Percentiles rank a stretch among this genome's conserved stretches.
phyloP scores from a whole-genome alignment of 345 rosid genomes.

The Syzygium jambos region DNA sequence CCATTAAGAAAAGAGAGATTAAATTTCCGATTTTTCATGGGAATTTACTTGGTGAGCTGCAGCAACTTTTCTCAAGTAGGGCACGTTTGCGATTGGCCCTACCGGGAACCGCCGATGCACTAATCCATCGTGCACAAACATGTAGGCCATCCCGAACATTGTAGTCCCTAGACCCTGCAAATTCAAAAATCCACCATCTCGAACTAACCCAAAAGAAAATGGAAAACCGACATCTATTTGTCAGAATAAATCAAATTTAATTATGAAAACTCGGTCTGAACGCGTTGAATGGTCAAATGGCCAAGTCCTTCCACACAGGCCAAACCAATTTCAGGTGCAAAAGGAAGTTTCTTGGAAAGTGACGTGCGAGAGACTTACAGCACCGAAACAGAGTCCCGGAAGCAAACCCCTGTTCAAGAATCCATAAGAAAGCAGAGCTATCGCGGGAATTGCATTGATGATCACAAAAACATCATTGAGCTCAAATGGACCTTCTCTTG shows the following conservation, averaged over 20 bases:
- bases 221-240: background rate
- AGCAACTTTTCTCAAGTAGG: conserved; percentile 47
- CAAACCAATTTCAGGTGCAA: background rate
- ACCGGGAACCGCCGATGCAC: conserved; percentile 70
- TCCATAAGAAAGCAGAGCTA: conserved; percentile 38
- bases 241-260: background rate
- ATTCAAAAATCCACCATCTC: background rate
- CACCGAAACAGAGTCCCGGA: conserved; percentile 64
- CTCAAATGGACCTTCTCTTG: conserved; percentile 59
- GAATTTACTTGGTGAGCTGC: conserved; percentile 53
- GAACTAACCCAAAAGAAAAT: background rate
- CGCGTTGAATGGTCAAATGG: background rate
- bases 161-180: conserved; percentile 59
- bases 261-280: background rate
- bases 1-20: too few relatives aligned
- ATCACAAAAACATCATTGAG: conserved; percentile 54
- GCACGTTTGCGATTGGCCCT: conserved; percentile 57
- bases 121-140: conserved; percentile 68
- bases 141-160: conserved; percentile 64
- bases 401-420: conserved; percentile 38
- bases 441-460: conserved; percentile 52
- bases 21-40: background rate
- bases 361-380: conserved; percentile 20
- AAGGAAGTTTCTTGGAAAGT: background rate
- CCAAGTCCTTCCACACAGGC: background rate